A percentile compares a stretch with the other conserved stretches of the same genome.
phyloP scores from a whole-genome alignment of 495 filamentous ascomycete genomes.

The Hamigera avellanea region DNA sequence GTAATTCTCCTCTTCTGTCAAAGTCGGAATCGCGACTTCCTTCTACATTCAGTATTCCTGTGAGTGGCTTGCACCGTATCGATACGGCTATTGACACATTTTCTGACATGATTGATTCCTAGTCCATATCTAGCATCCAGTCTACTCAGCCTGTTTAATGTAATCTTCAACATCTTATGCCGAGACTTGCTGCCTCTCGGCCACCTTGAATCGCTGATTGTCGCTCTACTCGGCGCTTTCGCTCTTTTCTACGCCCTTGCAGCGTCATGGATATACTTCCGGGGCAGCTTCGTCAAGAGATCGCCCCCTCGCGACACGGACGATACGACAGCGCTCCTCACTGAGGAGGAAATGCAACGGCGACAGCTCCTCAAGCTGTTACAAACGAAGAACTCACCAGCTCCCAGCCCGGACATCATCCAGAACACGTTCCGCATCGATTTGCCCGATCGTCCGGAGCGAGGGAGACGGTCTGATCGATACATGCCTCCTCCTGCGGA shows the following conservation, averaged over 20 bases:
- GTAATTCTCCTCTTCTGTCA: constrained; percentile 15
- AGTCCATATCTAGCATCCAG: constrained; percentile 21
- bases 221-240: constrained; percentile 16
- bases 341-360: constrained; percentile 28
- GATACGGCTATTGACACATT: not conserved
- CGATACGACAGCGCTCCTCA: constrained; percentile 14
- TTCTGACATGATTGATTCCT: too few relatives aligned
- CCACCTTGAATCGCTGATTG: constrained; percentile 10
- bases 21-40: constrained; percentile 9
- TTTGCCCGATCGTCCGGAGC: too few relatives aligned
- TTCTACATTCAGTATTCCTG: constrained; percentile 21
- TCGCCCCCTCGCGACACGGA: constrained; percentile 3
- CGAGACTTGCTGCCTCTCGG: constrained; percentile 16
- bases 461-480: too few relatives aligned
- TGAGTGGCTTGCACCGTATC: constrained; percentile 4
- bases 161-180: constrained; percentile 20
- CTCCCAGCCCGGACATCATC: constrained; percentile 11
- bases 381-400: constrained; percentile 10
- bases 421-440: constrained; percentile 26
- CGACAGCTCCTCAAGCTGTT: constrained; percentile 23
- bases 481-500: too few relatives aligned
- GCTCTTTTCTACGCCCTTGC: constrained; percentile 16
- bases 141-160: constrained; percentile 20
- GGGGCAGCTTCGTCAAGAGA: constrained; percentile 3
- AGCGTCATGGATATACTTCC: constrained; percentile 14